These are phyloP conservation scores for Scheffersomyces ergatensis DNA, from an alignment of 805 yeast species.

Conservation along the genomic window DNA sequence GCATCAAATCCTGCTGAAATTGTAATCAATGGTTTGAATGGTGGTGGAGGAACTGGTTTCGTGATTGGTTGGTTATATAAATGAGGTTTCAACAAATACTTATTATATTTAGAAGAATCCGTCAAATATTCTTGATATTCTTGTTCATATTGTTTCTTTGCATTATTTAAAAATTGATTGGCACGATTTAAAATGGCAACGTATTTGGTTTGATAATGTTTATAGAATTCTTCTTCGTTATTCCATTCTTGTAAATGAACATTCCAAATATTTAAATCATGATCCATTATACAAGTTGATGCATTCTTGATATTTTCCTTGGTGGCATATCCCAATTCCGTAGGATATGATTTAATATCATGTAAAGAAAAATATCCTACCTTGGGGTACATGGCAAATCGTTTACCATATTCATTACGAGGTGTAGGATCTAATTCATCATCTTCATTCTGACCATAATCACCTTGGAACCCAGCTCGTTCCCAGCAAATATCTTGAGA, in stretches of 20 bases:
- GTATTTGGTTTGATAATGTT: constrained; percentile 59
- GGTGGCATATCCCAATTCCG: constrained; percentile 75
- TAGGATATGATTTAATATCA: constrained; percentile 83
- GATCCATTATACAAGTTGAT: constrained; percentile 74
- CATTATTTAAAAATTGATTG: constrained; percentile 54
- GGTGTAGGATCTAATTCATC: constrained; percentile 31
- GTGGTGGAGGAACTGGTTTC: constrained; percentile 34
- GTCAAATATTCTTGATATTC: constrained; percentile 25
- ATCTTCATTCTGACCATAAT: constrained; percentile 45
- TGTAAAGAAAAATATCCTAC: constrained; percentile 83
- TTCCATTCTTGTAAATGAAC: constrained; percentile 70
- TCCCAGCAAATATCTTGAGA: constrained; percentile 85
- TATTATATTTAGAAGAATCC: constrained; percentile 26
- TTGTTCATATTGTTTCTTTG: constrained; percentile 43
- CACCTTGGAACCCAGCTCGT: constrained; percentile 58
- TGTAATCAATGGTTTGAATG: constrained; percentile 52
- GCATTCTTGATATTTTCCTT: constrained; percentile 71
- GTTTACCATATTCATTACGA: constrained; percentile 48
- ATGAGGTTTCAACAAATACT: constrained; percentile 29
- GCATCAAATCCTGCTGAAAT: constrained; percentile 90
- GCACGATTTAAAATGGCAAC: constrained; percentile 64
- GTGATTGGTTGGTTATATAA: constrained; percentile 21
- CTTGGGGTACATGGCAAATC: constrained; percentile 48
- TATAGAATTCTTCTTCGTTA: constrained; percentile 62
- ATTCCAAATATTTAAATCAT: constrained; percentile 79